Percentiles rank a stretch among this genome's conserved stretches.
Conservation (phyloP, 202 grass and related monocot genomes). For the Cymbopogon flexuosus region DNA sequence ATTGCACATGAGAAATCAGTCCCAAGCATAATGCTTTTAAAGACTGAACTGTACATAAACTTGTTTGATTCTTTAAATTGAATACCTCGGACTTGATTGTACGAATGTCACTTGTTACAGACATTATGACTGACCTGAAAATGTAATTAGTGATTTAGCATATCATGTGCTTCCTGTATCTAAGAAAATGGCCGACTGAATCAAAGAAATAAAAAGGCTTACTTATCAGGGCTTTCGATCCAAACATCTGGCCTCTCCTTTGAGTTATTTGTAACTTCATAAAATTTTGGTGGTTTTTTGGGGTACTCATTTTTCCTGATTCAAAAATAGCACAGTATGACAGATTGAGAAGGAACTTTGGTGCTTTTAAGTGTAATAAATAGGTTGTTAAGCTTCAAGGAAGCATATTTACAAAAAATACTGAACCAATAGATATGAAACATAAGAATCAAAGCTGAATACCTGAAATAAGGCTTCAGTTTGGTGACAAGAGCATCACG, state of each 20-base stretch:
- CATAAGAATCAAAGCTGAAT: constrained; percentile 32
- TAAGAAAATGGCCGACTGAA: constrained; percentile 30
- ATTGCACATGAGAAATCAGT: constrained; percentile 9
- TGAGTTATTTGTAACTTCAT: constrained; percentile 93
- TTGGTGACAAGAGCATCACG: constrained; percentile 66
- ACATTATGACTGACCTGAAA: constrained; percentile 81
- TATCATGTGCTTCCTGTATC: constrained; percentile 33
- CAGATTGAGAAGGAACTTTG: constrained; percentile 4
- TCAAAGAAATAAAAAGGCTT: constrained; percentile 34
- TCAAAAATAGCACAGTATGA: constrained; percentile 27
- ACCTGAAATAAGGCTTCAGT: constrained; percentile 94
- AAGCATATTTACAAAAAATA: constrained; percentile 3
- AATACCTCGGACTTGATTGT: constrained; percentile 93
- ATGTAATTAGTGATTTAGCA: constrained; percentile 45
- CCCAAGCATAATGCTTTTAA: constrained; percentile 17
- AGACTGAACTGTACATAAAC: constrained; percentile 2
- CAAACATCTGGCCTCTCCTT: constrained; percentile 99
- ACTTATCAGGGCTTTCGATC: constrained; percentile 98
- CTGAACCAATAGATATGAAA: constrained; percentile 15
- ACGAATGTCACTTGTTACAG: constrained; percentile 92
- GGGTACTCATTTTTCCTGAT: constrained; percentile 85
- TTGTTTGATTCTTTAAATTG: constrained; percentile 15
- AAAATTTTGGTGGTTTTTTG: constrained; percentile 68
- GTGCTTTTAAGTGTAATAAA: constrained; percentile 1
- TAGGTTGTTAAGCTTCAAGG: background rate